Conservation (phyloP, 1,284 basidiomycete genomes). For the Ustilago lituana region DNA sequence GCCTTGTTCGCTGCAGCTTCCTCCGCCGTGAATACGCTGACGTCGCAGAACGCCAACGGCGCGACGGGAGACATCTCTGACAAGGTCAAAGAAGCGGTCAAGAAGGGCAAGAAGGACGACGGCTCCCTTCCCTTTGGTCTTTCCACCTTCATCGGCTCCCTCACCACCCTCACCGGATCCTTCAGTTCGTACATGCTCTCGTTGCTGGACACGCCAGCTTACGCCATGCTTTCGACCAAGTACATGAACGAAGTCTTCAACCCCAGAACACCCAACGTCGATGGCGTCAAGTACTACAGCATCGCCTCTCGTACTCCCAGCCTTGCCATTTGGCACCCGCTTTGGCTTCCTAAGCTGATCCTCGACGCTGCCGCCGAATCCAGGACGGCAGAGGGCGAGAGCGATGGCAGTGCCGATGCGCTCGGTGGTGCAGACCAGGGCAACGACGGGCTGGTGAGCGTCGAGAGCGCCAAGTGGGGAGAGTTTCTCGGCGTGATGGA, state of each 20-base stretch:
- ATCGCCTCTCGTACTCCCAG: conserved; percentile 81
- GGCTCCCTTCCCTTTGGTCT: conserved; percentile 42
- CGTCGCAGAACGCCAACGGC: not conserved
- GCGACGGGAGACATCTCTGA: conserved; percentile 11
- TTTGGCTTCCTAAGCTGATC: conserved; percentile 95
- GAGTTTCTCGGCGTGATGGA: conserved; percentile 83
- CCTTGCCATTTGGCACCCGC: conserved; percentile 87
- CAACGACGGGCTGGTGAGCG: conserved; percentile 92
- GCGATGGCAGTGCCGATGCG: conserved; percentile 64
- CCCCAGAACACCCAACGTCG: conserved; percentile 84
- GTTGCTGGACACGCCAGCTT: conserved; percentile 94
- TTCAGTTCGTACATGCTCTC: conserved; percentile 90
- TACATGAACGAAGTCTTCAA: conserved; percentile 91
- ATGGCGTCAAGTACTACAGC: conserved; percentile 86
- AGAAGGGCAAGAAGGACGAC: conserved; percentile 26
- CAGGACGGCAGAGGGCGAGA: conserved; percentile 54
- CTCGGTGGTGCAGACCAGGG: conserved; percentile 75
- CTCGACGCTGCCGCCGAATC: conserved; percentile 75
- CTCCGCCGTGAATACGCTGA: conserved; percentile 10
- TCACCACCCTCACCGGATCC: conserved; percentile 75
- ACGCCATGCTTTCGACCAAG: conserved; percentile 88
- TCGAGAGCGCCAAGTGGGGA: conserved; percentile 69
- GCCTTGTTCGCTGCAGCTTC: conserved; percentile 29
- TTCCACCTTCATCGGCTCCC: conserved; percentile 42
- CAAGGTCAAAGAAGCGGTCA: conserved; percentile 37